Conservation (phyloP, 1,284 basidiomycete species). For the Filobasidium uniguttulatum region DNA sequence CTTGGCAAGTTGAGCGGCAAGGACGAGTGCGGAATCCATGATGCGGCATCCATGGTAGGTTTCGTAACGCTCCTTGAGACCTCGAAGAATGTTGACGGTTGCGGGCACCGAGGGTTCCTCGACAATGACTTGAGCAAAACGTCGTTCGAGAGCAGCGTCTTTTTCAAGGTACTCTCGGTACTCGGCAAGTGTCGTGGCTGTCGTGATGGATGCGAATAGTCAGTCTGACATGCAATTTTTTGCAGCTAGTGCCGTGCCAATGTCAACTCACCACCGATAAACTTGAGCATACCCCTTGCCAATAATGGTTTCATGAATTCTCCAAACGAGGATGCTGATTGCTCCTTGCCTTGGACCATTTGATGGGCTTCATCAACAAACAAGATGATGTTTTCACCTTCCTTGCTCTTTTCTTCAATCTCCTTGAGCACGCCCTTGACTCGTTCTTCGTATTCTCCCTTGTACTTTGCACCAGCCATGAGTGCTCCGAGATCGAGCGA, state of each 20-base stretch:
- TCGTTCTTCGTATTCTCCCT: slow-evolving; percentile 95
- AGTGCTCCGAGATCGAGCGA: slow-evolving; percentile 75
- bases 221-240: slow-evolving; percentile 45
- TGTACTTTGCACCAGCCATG: slow-evolving; percentile 89
- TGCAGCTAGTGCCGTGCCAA: slow-evolving; percentile 51
- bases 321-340: slow-evolving; percentile 36
- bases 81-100: slow-evolving; percentile 83
- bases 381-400: slow-evolving; percentile 73
- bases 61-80: slow-evolving; percentile 65
- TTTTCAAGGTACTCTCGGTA: slow-evolving; percentile 92
- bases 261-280: slow-evolving; percentile 55
- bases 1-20: slow-evolving; percentile 82
- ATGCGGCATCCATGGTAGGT: slow-evolving; percentile 79
- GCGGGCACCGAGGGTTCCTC: slow-evolving; percentile 84
- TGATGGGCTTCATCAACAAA: slow-evolving; percentile 93
- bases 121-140: slow-evolving; percentile 87
- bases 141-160: slow-evolving; percentile 81
- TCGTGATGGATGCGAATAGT: slow-evolving; percentile 56
- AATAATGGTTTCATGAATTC: slow-evolving; percentile 83
- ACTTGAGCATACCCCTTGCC: slow-evolving; percentile 76
- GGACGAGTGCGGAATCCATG: slow-evolving; percentile 75
- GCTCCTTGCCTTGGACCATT: slow-evolving; percentile 60
- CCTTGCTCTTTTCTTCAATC: slow-evolving; percentile 77
- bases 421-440: slow-evolving; percentile 81
- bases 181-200: slow-evolving; percentile 84